These are phyloP conservation scores for Datura wrightii DNA, from an alignment of 257 asterid genomes.

Conservation along the genomic window DNA sequence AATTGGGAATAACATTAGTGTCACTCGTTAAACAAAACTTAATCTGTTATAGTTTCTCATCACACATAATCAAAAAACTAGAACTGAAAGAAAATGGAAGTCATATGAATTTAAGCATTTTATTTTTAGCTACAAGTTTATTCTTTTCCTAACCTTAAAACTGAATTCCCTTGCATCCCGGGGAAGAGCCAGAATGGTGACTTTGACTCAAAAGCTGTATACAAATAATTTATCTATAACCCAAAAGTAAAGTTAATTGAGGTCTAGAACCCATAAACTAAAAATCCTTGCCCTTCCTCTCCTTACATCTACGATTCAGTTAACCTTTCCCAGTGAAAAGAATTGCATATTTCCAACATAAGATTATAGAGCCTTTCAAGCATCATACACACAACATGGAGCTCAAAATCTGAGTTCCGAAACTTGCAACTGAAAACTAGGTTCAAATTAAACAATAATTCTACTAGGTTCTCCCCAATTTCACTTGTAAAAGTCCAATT, in stretches of 20 bases:
- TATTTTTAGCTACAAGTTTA: background rate
- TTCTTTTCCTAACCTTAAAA: background rate
- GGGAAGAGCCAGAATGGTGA: background rate
- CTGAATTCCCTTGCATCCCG: background rate
- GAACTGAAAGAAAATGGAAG: background rate
- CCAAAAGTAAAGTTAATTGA: no score
- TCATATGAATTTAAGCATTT: background rate
- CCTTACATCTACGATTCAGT: background rate
- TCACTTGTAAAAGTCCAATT: background rate
- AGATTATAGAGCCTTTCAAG: background rate
- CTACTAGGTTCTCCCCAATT: background rate
- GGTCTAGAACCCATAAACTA: background rate
- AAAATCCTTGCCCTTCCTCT: background rate
- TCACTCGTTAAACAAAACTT: constrained; percentile 13
- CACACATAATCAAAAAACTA: background rate
- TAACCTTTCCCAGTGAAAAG: background rate
- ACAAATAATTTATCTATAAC: background rate
- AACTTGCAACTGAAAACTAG: background rate
- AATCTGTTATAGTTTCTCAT: background rate
- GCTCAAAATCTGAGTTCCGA: background rate
- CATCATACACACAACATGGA: background rate
- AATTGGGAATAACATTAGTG: background rate
- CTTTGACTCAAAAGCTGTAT: background rate
- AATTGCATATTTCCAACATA: background rate
- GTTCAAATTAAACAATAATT: background rate